Evolutionary conservation across 1,139 yeast species (phyloP).

Genomic region (Eremothecium coryli): DNA sequence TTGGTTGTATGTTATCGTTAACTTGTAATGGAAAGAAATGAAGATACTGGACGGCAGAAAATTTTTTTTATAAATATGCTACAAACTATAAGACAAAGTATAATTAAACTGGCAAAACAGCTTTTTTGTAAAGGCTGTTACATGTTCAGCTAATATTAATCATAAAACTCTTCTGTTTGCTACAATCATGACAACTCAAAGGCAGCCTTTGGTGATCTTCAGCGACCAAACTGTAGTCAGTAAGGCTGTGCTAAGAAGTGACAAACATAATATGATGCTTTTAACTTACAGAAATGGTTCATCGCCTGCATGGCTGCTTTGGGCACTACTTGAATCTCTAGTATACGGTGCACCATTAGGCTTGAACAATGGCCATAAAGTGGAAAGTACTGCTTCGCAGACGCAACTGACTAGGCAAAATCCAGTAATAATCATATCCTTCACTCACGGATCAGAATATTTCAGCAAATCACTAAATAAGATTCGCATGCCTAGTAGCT

Average conservation of each 20-base stretch:
- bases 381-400: constrained; percentile 1
- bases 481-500: constrained; percentile 16
- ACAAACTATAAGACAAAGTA: no score
- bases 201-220: constrained; percentile 52
- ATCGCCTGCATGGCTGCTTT: constrained; percentile 57
- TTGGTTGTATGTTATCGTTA: background rate
- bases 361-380: constrained; percentile 16
- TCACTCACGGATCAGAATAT: constrained; percentile 21
- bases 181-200: constrained; percentile 34
- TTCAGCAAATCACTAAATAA: constrained; percentile 17
- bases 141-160: no score
- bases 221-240: constrained; percentile 44
- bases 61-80: background rate
- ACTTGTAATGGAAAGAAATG: background rate
- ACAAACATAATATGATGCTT: constrained; percentile 34
- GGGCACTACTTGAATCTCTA: constrained; percentile 31
- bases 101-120: no score
- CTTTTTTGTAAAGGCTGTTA: no score
- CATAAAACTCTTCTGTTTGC: no score
- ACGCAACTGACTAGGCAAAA: background rate
- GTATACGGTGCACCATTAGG: constrained; percentile 24
- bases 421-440: constrained; percentile 22
- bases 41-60: background rate
- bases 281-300: constrained; percentile 55
- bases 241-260: constrained; percentile 19